Evolutionary conservation across 2,329 filamentous ascomycete genomes (phyloP).

Genomic region (Fusarium oligoseptatum): DNA sequence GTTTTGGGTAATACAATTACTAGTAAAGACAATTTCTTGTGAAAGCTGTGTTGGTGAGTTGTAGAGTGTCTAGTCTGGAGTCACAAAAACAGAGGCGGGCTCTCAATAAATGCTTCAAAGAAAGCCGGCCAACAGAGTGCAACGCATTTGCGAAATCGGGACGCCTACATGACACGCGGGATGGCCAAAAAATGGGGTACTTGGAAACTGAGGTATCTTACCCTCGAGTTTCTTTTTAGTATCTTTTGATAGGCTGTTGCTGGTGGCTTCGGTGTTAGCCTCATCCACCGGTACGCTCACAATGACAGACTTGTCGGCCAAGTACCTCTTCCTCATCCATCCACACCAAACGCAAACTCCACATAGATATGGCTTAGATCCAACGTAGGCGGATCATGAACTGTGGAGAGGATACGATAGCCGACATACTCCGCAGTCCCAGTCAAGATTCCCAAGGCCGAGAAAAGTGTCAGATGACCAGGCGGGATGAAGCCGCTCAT

Average conservation of each 20-base stretch:
- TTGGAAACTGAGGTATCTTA: neutral
- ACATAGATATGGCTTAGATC: neutral
- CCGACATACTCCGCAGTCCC: neutral
- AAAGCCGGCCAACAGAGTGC: neutral
- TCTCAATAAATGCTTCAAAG: slow-evolving; percentile 1
- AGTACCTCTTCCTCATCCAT: neutral
- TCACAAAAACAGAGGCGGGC: neutral
- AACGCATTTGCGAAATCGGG: neutral
- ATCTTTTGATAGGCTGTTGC: neutral
- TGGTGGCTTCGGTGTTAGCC: neutral
- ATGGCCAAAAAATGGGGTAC: neutral
- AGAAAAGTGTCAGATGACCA: neutral
- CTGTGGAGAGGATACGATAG: neutral
- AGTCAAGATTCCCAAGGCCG: neutral
- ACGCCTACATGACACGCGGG: neutral
- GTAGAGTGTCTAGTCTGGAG: neutral
- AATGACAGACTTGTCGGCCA: neutral
- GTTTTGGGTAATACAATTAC: neutral
- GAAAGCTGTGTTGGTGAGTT: neutral
- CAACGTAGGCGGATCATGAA: neutral
- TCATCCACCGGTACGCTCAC: neutral
- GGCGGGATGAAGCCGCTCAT: neutral
- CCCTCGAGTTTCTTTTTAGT: neutral
- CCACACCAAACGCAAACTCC: neutral
- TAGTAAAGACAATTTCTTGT: neutral